A percentile compares a stretch with the other conserved stretches of the same genome.
Evolutionary conservation across 2,329 filamentous ascomycete species (phyloP).

Genomic region (Aspergillus caelatus): DNA sequence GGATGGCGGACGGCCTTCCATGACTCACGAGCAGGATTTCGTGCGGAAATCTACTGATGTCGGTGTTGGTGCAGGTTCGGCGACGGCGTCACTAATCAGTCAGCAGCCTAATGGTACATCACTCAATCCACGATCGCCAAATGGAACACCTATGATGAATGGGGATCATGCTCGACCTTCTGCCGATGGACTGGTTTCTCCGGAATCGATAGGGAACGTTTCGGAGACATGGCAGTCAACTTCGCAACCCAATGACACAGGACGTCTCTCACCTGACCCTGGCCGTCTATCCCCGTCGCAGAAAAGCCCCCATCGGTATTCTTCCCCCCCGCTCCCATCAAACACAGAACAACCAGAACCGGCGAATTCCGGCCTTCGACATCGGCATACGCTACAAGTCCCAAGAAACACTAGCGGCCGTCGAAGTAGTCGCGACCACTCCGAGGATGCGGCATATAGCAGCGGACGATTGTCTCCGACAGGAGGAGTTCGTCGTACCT

Average conservation of each 20-base stretch:
- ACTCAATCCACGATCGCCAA: constrained; percentile 25
- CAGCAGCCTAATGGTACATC: constrained; percentile 33
- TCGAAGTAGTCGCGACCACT: constrained; percentile 65
- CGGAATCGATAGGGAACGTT: constrained; percentile 32
- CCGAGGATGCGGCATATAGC: constrained; percentile 63
- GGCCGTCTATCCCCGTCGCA: constrained; percentile 32
- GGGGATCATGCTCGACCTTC: constrained; percentile 35
- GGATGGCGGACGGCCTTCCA: constrained; percentile 32
- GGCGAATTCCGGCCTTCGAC: constrained; percentile 65
- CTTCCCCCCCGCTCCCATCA: constrained; percentile 58
- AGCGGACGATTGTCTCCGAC: constrained; percentile 83
- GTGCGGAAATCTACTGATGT: constrained; percentile 33
- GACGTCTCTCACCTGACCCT: constrained; percentile 34
- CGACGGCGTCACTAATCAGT: constrained; percentile 24
- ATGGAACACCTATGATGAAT: constrained; percentile 35
- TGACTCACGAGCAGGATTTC: constrained; percentile 29
- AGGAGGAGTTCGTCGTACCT: constrained; percentile 70
- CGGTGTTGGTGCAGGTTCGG: constrained; percentile 30
- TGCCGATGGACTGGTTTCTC: constrained; percentile 33
- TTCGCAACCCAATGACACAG: constrained; percentile 35
- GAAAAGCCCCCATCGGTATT: constrained; percentile 39
- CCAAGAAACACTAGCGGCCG: constrained; percentile 69
- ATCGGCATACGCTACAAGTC: constrained; percentile 87
- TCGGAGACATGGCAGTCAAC: constrained; percentile 37
- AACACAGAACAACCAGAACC: constrained; percentile 59